Conservation (phyloP, 2,329 filamentous ascomycete genomes). For the Apiospora phragmitis region DNA sequence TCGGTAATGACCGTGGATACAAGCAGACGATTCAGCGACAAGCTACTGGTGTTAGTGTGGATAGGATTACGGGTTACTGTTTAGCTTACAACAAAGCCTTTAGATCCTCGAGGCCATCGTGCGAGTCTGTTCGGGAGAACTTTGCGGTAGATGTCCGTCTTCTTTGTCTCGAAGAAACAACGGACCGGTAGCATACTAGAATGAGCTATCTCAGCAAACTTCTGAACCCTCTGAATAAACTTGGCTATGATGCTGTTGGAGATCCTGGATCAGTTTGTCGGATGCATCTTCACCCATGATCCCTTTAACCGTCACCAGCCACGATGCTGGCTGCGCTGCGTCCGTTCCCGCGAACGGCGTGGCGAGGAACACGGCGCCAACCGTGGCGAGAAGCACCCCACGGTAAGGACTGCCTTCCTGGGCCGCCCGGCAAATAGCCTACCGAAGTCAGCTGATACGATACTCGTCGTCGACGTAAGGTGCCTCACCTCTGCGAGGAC, state of each 20-base stretch:
- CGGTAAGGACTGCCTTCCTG: constrained; percentile 20
- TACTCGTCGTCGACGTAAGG: background rate
- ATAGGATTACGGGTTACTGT: background rate
- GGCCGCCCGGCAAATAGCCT: background rate
- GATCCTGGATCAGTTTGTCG: constrained; percentile 17
- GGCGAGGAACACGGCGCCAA: constrained; percentile 24
- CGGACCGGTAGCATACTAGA: constrained; percentile 16
- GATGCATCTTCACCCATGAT: constrained; percentile 22
- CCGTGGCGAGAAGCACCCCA: constrained; percentile 20
- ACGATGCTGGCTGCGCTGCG: constrained; percentile 19
- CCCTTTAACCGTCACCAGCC: constrained; percentile 18
- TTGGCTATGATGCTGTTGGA: constrained; percentile 14
- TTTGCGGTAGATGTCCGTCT: background rate
- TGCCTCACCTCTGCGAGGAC: background rate
- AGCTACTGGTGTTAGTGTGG: background rate
- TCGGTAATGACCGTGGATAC: background rate
- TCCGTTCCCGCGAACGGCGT: constrained; percentile 23
- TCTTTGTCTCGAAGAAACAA: constrained; percentile 17
- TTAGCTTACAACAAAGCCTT: background rate
- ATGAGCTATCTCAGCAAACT: constrained; percentile 19
- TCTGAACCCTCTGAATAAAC: constrained; percentile 17
- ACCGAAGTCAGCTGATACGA: background rate
- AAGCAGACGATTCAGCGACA: background rate
- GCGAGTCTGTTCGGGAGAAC: background rate
- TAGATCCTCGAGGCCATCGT: background rate